These are phyloP conservation scores for Prunella vulgaris DNA, from an alignment of 257 asterid genomes.

Conservation along the genomic window DNA sequence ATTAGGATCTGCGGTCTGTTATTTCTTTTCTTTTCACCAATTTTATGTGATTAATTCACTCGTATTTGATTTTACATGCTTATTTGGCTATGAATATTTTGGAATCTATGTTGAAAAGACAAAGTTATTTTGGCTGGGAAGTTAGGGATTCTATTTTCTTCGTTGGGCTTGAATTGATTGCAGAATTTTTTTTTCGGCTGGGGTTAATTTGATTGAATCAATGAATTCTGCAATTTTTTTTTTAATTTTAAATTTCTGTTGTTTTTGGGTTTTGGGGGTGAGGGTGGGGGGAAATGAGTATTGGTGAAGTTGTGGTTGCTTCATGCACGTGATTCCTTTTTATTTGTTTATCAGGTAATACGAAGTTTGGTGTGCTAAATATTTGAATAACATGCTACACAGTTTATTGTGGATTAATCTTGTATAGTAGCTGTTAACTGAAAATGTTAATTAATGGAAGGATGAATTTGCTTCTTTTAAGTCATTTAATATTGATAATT, in stretches of 20 bases:
- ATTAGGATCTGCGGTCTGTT: slow-evolving; percentile 74
- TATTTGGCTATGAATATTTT: not conserved
- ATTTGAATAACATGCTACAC: not conserved
- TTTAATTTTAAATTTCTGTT: not conserved
- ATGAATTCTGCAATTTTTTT: not conserved
- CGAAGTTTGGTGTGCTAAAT: not conserved
- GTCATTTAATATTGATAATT: not conserved
- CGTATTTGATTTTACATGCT: not conserved
- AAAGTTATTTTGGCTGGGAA: not conserved
- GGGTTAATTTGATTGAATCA: not conserved
- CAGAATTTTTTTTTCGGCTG: not conserved
- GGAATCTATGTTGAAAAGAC: not conserved
- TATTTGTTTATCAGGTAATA: not conserved
- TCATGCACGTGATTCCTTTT: no score
- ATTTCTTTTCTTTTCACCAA: not conserved
- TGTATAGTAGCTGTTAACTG: not conserved
- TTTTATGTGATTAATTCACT: not conserved
- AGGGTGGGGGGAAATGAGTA: not conserved
- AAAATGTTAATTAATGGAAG: not conserved
- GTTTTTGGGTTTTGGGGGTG: not conserved
- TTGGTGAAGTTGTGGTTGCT: slow-evolving; percentile 5
- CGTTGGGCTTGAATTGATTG: not conserved
- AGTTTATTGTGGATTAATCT: not conserved
- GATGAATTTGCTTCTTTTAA: not conserved
- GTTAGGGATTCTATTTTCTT: not conserved